Conservation (phyloP, 192 early-diverging fungal species). For the Backusella mclennaniae region DNA sequence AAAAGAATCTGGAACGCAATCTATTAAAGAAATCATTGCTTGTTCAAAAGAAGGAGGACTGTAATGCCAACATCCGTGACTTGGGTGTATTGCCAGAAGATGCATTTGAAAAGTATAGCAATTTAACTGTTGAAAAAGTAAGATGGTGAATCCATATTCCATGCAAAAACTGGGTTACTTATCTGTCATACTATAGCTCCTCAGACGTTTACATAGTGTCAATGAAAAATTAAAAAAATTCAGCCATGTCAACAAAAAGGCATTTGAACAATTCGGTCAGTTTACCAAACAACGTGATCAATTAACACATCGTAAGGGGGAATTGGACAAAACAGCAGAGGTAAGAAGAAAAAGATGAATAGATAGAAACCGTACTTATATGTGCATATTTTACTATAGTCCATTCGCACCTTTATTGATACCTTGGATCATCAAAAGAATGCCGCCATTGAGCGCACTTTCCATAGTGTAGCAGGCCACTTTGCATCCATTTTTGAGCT, state of each 20-base stretch:
- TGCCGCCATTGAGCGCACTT: conserved; percentile 95
- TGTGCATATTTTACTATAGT: conserved; percentile 26
- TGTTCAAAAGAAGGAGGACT: conserved; percentile 85
- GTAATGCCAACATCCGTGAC: conserved; percentile 84
- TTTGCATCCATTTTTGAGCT: conserved; percentile 88
- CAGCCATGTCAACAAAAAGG: conserved; percentile 97
- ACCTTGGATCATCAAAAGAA: conserved; percentile 95
- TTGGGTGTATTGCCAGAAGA: conserved; percentile 95
- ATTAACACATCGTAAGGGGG: conserved; percentile 79
- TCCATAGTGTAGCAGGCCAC: conserved; percentile 86
- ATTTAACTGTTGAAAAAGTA: conserved; percentile 48
- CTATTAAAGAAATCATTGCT: conserved; percentile 68
- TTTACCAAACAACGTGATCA: conserved; percentile 90
- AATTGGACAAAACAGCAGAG: conserved; percentile 80
- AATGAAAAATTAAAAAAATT: conserved; percentile 89
- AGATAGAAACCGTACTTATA: background rate
- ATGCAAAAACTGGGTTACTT: background rate
- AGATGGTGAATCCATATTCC: background rate
- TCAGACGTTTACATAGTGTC: conserved; percentile 68
- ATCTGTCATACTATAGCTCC: conserved; percentile 27
- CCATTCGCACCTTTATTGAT: conserved; percentile 86
- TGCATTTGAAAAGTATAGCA: conserved; percentile 72
- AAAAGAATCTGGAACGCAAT: conserved; percentile 73
- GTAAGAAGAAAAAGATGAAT: conserved; percentile 28
- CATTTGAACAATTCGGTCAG: conserved; percentile 94